phyloP scores from a whole-genome alignment of 345 rosid genomes.

The Turnera subulata region DNA sequence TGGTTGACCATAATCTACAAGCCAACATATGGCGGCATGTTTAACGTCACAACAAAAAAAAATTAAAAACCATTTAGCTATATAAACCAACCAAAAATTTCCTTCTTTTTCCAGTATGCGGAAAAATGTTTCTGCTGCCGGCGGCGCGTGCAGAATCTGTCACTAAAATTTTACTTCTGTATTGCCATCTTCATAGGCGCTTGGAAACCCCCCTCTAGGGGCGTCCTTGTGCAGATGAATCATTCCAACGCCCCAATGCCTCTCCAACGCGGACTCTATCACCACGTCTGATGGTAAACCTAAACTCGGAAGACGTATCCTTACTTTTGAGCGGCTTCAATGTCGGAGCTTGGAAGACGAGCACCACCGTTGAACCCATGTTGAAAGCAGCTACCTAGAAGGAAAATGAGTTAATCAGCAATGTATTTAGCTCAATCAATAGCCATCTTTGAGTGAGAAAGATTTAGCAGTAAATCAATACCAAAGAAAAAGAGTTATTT shows the following conservation, averaged over 20 bases:
- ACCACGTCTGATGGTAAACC: constrained; percentile 53
- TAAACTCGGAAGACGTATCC: constrained; percentile 47
- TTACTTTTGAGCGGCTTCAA: constrained; percentile 28
- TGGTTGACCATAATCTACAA: too few species aligned
- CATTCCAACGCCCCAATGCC: constrained; percentile 72
- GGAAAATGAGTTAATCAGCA: not conserved
- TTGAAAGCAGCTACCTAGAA: constrained; percentile 74
- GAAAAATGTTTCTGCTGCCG: too few species aligned
- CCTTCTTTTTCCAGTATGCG: too few species aligned
- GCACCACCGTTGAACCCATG: constrained; percentile 94
- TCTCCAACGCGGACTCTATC: constrained; percentile 75
- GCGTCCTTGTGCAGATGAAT: constrained; percentile 1
- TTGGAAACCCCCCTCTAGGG: too few species aligned
- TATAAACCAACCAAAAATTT: too few species aligned
- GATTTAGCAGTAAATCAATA: not conserved
- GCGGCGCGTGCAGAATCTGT: too few species aligned
- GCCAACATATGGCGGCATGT: too few species aligned
- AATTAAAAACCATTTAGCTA: too few species aligned
- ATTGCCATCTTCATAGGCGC: too few species aligned
- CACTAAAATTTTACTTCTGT: too few species aligned
- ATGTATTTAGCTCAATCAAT: not conserved
- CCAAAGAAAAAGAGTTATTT: too few species aligned
- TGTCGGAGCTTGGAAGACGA: constrained; percentile 81
- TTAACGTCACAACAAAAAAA: too few species aligned
- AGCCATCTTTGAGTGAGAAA: not conserved